phyloP scores from a whole-genome alignment of 2,329 filamentous ascomycete genomes.

The Fusarium nisikadoi region DNA sequence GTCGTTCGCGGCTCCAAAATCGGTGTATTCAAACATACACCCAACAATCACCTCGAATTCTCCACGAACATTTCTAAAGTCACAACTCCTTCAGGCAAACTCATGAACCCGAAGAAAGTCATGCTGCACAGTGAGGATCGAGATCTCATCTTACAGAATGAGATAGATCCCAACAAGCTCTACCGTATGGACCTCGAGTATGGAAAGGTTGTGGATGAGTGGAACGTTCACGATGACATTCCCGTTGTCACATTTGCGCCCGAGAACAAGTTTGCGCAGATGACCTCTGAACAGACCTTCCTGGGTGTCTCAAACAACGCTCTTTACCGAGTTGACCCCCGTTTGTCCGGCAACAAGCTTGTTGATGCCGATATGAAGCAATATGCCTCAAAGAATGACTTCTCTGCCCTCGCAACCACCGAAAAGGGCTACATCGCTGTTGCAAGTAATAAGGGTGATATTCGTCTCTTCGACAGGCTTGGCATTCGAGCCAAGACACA shows the following conservation, averaged over 20 bases:
- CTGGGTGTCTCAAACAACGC: conserved; percentile 93
- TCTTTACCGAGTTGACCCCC: conserved; percentile 92
- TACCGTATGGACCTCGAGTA: conserved; percentile 99
- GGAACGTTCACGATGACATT: conserved; percentile 98
- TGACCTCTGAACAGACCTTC: conserved; percentile 95
- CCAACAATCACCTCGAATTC: conserved; percentile 92
- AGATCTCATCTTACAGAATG: conserved; percentile 89
- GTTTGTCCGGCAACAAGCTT: conserved; percentile 88
- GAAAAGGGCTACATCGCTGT: conserved; percentile 97
- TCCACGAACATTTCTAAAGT: conserved; percentile 98
- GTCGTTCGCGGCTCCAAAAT: conserved; percentile 98
- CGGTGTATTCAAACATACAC: conserved; percentile 96
- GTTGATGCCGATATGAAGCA: conserved; percentile 95
- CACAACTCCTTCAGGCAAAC: conserved; percentile 83
- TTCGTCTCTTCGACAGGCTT: conserved; percentile 94
- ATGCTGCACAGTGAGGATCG: conserved; percentile 94
- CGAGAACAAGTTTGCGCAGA: conserved; percentile 97
- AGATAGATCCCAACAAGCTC: conserved; percentile 84
- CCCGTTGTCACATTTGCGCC: conserved; percentile 91
- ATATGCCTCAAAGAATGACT: conserved; percentile 96
- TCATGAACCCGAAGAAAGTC: conserved; percentile 95
- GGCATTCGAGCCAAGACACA: conserved; percentile 98
- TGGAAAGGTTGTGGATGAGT: conserved; percentile 97
- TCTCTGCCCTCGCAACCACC: conserved; percentile 92
- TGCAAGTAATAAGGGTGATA: conserved; percentile 96